phyloP scores from a whole-genome alignment of 192 early-diverging fungal species.

The Funneliformis geosporum region DNA sequence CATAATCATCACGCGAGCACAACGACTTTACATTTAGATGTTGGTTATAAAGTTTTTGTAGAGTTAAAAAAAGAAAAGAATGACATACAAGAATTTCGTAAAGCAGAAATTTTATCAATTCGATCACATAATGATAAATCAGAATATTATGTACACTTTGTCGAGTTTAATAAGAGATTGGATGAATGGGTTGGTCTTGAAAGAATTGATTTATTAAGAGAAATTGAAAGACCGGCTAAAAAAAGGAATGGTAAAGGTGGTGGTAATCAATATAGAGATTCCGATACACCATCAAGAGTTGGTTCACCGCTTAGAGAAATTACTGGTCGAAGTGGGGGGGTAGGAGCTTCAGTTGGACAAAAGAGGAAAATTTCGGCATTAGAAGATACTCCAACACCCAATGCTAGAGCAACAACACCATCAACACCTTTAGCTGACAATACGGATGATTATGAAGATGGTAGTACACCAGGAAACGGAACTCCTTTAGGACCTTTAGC shows the following conservation, averaged over 20 bases:
- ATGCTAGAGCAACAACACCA: constrained; percentile 44
- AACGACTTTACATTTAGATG: constrained; percentile 27
- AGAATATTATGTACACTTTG: constrained; percentile 96
- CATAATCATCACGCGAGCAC: not conserved
- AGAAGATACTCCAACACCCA: constrained; percentile 40
- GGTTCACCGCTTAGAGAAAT: constrained; percentile 38
- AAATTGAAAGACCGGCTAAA: constrained; percentile 69
- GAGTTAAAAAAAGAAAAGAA: constrained; percentile 48
- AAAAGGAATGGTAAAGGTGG: constrained; percentile 56
- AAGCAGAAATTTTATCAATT: constrained; percentile 85
- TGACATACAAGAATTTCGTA: constrained; percentile 58
- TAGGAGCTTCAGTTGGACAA: constrained; percentile 46
- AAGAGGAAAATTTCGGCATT: constrained; percentile 52
- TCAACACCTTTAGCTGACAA: constrained; percentile 2
- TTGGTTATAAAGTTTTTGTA: constrained; percentile 67
- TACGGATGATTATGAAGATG: not conserved
- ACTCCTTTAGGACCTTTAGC: constrained; percentile 29
- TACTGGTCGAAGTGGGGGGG: constrained; percentile 29
- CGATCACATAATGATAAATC: constrained; percentile 53
- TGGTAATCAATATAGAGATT: constrained; percentile 31
- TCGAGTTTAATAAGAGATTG: constrained; percentile 96
- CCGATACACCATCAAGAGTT: constrained; percentile 44
- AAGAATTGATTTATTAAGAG: constrained; percentile 66
- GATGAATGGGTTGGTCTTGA: constrained; percentile 90
- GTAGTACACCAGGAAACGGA: not conserved